Base-by-base conservation (phyloP, 352 stramenopile species). In the Phytophthora cactorum region DNA sequence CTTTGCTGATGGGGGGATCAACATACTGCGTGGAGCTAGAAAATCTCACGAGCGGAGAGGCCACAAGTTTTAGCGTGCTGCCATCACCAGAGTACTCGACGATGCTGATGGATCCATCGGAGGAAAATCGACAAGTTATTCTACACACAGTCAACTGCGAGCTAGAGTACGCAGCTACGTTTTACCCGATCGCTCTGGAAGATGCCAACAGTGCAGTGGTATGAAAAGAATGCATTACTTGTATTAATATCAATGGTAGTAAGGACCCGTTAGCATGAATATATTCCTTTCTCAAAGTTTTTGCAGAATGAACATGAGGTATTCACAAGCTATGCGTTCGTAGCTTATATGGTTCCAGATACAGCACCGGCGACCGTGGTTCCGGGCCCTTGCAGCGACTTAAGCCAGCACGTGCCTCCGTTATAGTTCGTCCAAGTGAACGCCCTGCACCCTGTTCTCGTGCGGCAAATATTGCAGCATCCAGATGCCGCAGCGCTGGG, bases 331-430 rank as follows among this genome's bases (percentile, higher is more conserved):
- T 22, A 22, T 22, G 22, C 22, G 22, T 22, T 22, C 22, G 22
- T 22, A 22, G 43, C 44, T 11, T 60, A 78, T 28, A 79, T 72
- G 47, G 38, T 61, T 17, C 68, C 68, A 8, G 68, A 75, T 4
- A 80, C 69, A 27, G 69, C 69, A 31, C 72, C 72, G 12, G 55
- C 31, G 5, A 65, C 25, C 6, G 66, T 38, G 28, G 51, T 47
- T 49, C 47, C 47, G 5, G 66, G 12, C n/a, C 41, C 59, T 61
- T 75, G 51, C 3, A 29, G 22, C 17, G 63, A 73, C 67, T 91
- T 91, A 27, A 91, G 75, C 67, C 66, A 89, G 66, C 83, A 91
- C 7, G 78, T 88, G 25, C 82, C 82, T 10, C 75, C 71, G 32
- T 69, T 78, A 52, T 81, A 72, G 59, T 81, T 72, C 12, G 63